Base-by-base conservation (phyloP, 768 basidiomycete species). In the Lyophyllum atratum region DNA sequence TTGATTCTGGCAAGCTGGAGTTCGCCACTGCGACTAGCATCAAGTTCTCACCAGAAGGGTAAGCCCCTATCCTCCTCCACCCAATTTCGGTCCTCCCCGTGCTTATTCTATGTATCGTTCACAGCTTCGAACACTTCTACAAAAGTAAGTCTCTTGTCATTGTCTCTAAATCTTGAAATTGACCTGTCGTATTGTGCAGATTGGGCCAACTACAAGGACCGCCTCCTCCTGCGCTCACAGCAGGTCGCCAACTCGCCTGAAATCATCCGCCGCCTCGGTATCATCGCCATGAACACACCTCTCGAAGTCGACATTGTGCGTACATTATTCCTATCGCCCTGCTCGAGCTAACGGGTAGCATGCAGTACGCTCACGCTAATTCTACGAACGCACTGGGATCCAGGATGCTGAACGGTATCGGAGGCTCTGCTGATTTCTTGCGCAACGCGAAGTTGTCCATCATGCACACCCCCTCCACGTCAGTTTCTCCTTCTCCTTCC, bases 201-300 rank as follows among this genome's bases (percentile, higher is more conserved):
- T 50, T 81, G 80, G 80, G 63, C 65, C 0, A 67, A 71, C 28
- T 81, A 81, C 66, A 78, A 79, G 55, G 74, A 80, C 59, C 67
- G 79, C 0, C 74, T 81, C 0, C 69, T 81, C 15, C 72, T 81
- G 6, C 77, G 79, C 15, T 80, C 79, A 1, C 80, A 81, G 52
- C 80, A 81, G 63, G 79, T 81, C 3, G 79, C 79, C 52, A 81
- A 81, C 61, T 75, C 80, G 1, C 79, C 80, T 2, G 80, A 81
- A 62, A 70, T 81, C 47, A 80, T 81, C 55, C 68, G 80, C 11
- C 69, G 80, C 1, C 70, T 81, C 14, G 80, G 80, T 52, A 66
- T 80, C 47, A 81, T 81, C 33, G 80, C 80, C 9, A 81, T 81
- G 80, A 81, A 81, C 58, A 80, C 80, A 0, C 79, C 80, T 0